Percentiles rank a stretch among this genome's conserved stretches.
phyloP scores from a whole-genome alignment of 805 yeast species.

The Wickerhamiella lipophila region DNA sequence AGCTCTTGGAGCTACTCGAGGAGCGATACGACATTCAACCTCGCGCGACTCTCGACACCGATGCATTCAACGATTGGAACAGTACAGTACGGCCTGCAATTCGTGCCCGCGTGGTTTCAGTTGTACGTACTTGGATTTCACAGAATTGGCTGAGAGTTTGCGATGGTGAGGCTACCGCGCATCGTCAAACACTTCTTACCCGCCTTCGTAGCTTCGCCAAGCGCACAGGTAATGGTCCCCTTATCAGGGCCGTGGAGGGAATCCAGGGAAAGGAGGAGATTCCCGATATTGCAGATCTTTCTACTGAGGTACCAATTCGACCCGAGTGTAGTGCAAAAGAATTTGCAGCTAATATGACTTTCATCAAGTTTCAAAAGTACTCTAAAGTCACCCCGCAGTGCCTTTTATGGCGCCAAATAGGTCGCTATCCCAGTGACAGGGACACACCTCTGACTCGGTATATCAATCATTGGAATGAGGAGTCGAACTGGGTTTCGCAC shows the following conservation, averaged over 20 bases:
- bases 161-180: neutral
- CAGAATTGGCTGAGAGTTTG: neutral
- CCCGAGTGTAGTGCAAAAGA: neutral
- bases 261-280: neutral
- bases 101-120: slow-evolving; percentile 49
- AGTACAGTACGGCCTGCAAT: slow-evolving; percentile 57
- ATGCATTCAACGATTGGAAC: slow-evolving; percentile 68
- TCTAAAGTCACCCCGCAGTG: slow-evolving; percentile 57
- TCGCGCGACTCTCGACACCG: slow-evolving; percentile 68
- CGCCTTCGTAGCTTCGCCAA: slow-evolving; percentile 23
- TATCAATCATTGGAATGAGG: slow-evolving; percentile 45
- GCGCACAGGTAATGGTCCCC: neutral
- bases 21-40: slow-evolving; percentile 59
- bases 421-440: slow-evolving; percentile 7
- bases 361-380: slow-evolving; percentile 61
- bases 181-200: neutral
- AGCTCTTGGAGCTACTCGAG: slow-evolving; percentile 7
- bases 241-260: neutral
- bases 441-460: slow-evolving; percentile 19
- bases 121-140: slow-evolving; percentile 53
- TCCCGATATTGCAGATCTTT: slow-evolving; percentile 22
- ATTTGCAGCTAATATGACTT: slow-evolving; percentile 44
- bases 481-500: slow-evolving; percentile 72
- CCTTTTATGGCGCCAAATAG: slow-evolving; percentile 44
- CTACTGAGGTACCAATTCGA: neutral